These are phyloP conservation scores for Rosa hybrid DNA, from an alignment of 331 rosid species.

Conservation along the genomic window DNA sequence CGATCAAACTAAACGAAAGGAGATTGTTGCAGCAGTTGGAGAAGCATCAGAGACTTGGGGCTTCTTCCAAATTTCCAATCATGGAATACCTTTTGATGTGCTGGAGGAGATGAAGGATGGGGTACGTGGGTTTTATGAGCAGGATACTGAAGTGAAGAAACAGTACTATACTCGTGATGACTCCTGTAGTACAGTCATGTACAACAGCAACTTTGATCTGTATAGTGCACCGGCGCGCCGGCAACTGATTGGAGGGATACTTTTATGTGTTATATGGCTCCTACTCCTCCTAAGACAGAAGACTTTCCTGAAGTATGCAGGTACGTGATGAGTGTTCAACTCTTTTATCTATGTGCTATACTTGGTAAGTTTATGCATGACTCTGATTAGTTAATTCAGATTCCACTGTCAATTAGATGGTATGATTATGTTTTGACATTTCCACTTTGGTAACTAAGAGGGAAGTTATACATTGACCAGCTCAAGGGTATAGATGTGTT, in stretches of 20 bases:
- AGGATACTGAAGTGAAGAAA: constrained; percentile 26
- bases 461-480: not conserved
- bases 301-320: constrained; percentile 36
- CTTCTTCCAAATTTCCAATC: constrained; percentile 32
- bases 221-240: constrained; percentile 26
- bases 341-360: not conserved
- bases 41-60: constrained; percentile 34
- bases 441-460: not conserved
- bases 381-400: not conserved
- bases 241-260: constrained; percentile 49
- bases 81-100: constrained; percentile 23
- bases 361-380: not conserved
- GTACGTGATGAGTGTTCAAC: not conserved
- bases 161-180: constrained; percentile 16
- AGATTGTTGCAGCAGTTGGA: constrained; percentile 21
- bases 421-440: not conserved
- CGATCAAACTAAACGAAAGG: not conserved
- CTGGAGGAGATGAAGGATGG: constrained; percentile 26
- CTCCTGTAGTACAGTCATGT: not conserved
- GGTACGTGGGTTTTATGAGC: constrained; percentile 29
- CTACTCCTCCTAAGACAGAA: constrained; percentile 22
- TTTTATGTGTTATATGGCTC: constrained; percentile 12
- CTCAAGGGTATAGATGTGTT: not conserved
- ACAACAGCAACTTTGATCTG: constrained; percentile 44
- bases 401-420: not conserved